Evolutionary conservation across 164 flowering plant genomes (phyloP).

Genomic region (Vitis rotundifolia): DNA sequence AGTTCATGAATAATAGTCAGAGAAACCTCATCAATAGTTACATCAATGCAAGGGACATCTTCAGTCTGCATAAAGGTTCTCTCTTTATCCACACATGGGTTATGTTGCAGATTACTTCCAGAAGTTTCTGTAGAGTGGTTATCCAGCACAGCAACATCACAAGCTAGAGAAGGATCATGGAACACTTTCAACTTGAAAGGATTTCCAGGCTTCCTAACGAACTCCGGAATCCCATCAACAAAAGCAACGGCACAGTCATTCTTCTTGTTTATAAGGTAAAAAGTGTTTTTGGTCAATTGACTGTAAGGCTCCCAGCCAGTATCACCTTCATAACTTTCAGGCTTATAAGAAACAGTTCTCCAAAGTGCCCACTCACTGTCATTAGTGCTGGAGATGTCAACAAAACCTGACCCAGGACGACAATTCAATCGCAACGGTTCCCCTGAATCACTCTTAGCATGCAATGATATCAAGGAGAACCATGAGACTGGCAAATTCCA

Average conservation of each 20-base stretch:
- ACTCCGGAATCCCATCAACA: slow-evolving; percentile 74
- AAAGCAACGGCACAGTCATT: slow-evolving; percentile 71
- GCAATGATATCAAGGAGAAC: slow-evolving; percentile 80
- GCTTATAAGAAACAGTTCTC: slow-evolving; percentile 48
- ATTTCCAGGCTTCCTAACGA: slow-evolving; percentile 87
- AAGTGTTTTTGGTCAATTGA: slow-evolving; percentile 36
- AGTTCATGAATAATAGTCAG: slow-evolving; percentile 78
- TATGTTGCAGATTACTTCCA: slow-evolving; percentile 17
- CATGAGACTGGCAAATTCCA: slow-evolving; percentile 57
- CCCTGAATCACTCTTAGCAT: slow-evolving; percentile 72
- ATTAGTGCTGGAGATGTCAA: slow-evolving; percentile 62
- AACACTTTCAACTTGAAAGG: slow-evolving; percentile 78
- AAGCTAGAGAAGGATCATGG: slow-evolving; percentile 25
- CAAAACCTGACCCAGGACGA: slow-evolving; percentile 61
- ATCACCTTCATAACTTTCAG: slow-evolving; percentile 53
- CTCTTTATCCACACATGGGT: slow-evolving; percentile 18
- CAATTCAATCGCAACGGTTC: slow-evolving; percentile 66
- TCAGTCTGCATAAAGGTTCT: slow-evolving; percentile 21
- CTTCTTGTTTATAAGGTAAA: slow-evolving; percentile 81
- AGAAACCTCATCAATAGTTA: slow-evolving; percentile 48
- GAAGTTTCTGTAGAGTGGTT: slow-evolving; percentile 16
- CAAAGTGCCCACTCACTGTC: slow-evolving; percentile 62
- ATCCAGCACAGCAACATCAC: slow-evolving; percentile 18
- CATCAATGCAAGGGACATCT: slow-evolving; percentile 38
- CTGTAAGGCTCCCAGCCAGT: slow-evolving; percentile 49